Evolutionary conservation across 2,329 filamentous ascomycete genomes (phyloP).

Genomic region (Microdochium paspali): DNA sequence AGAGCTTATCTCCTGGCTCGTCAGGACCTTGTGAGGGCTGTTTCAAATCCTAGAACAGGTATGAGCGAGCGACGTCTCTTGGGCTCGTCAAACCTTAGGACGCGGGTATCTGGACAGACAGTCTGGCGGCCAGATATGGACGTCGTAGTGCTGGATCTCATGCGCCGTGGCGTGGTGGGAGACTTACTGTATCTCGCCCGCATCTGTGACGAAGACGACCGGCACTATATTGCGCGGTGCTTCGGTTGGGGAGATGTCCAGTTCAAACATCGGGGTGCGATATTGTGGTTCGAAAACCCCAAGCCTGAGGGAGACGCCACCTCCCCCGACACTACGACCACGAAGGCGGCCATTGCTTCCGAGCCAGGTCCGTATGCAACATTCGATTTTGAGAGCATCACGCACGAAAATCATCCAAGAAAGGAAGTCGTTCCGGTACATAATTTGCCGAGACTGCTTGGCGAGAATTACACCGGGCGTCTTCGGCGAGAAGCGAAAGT

Average conservation of each 20-base stretch:
- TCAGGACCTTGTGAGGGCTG: slow-evolving; percentile 18
- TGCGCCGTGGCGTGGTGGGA: slow-evolving; percentile 37
- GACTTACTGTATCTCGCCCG: slow-evolving; percentile 30
- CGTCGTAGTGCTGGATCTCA: slow-evolving; percentile 35
- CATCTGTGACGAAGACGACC: slow-evolving; percentile 14
- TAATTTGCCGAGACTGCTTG: slow-evolving; percentile 41
- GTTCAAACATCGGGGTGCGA: slow-evolving; percentile 28
- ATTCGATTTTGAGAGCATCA: slow-evolving; percentile 17
- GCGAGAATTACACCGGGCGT: slow-evolving; percentile 29
- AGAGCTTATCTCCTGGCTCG: slow-evolving; percentile 20
- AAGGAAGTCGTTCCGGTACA: slow-evolving; percentile 30
- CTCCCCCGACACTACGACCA: background rate
- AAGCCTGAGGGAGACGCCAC: background rate
- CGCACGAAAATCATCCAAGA: background rate
- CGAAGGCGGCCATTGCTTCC: slow-evolving; percentile 4
- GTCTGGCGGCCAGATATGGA: slow-evolving; percentile 49
- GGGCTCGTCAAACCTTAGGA: slow-evolving; percentile 6
- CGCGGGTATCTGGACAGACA: slow-evolving; percentile 8
- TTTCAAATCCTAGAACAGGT: slow-evolving; percentile 6
- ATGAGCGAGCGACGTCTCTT: slow-evolving; percentile 7
- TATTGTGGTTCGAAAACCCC: slow-evolving; percentile 29
- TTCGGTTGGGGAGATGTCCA: slow-evolving; percentile 33
- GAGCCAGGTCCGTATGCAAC: slow-evolving; percentile 31
- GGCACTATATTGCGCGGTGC: slow-evolving; percentile 31
- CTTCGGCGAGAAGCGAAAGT: slow-evolving; percentile 24